These are phyloP conservation scores for Handroanthus guayacan DNA, from an alignment of 257 asterid species.

Conservation along the genomic window DNA sequence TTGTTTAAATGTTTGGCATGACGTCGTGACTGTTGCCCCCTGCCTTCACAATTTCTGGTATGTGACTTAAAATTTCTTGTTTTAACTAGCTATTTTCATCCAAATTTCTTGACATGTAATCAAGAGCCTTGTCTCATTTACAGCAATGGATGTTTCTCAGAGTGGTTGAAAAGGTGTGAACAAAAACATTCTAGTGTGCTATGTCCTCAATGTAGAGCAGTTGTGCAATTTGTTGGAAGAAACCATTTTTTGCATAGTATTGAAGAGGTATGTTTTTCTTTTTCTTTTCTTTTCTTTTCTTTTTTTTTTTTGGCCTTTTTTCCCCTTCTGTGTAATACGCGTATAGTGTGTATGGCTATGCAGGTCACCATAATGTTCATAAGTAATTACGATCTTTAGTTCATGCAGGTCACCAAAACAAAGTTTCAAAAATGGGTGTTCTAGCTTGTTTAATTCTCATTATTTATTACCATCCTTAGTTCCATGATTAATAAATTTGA, in stretches of 20 bases:
- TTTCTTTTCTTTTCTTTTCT: background rate
- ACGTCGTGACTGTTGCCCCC: slow-evolving; percentile 94
- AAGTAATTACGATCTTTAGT: slow-evolving; percentile 25
- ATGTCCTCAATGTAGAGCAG: slow-evolving; percentile 97
- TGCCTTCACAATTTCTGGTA: slow-evolving; percentile 99
- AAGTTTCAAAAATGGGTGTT: slow-evolving; percentile 3
- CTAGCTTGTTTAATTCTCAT: slow-evolving; percentile 17
- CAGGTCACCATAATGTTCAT: slow-evolving; percentile 2
- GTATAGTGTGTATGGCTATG: background rate
- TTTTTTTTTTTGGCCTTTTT: background rate
- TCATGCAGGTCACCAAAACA: background rate
- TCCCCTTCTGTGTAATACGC: background rate
- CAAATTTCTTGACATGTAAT: slow-evolving; percentile 7
- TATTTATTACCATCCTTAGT: slow-evolving; percentile 7
- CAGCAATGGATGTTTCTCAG: slow-evolving; percentile 99
- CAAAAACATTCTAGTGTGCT: slow-evolving; percentile 65
- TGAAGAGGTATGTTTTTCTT: slow-evolving; percentile 70
- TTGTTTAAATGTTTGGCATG: slow-evolving; percentile 94
- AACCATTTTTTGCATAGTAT: slow-evolving; percentile 89
- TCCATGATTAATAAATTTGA: background rate
- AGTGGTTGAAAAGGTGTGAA: slow-evolving; percentile 94
- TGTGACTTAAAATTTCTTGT: slow-evolving; percentile 32
- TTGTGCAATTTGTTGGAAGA: slow-evolving; percentile 89
- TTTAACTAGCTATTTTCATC: slow-evolving; percentile 10
- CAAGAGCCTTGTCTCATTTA: slow-evolving; percentile 33